These are phyloP conservation scores for Beauveria asiatica DNA, from an alignment of 2,329 filamentous ascomycete genomes.

Conservation along the genomic window DNA sequence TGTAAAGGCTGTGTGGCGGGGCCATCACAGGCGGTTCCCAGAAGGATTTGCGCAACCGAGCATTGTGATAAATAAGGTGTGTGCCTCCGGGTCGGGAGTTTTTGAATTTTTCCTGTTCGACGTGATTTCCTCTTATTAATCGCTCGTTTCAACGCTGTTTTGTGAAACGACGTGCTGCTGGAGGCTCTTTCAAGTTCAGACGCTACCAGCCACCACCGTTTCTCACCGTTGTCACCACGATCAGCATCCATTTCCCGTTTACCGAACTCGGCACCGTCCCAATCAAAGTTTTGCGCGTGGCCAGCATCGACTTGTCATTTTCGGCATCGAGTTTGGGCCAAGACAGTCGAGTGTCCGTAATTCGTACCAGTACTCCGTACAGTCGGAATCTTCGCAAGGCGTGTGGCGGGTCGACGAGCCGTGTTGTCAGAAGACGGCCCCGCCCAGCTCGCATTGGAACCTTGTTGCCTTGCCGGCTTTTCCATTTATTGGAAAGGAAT, in stretches of 20 bases:
- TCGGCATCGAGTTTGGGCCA: not conserved
- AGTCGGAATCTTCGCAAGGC: not conserved
- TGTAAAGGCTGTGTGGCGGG: conserved; percentile 11
- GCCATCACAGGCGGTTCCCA: not conserved
- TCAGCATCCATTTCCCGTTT: not conserved
- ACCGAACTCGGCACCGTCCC: conserved; percentile 2
- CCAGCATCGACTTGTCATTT: conserved; percentile 4
- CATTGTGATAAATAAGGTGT: conserved; percentile 5
- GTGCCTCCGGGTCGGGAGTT: not conserved
- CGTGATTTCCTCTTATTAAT: not conserved
- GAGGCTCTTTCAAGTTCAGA: not conserved
- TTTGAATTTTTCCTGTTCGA: not conserved
- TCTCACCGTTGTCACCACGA: not conserved
- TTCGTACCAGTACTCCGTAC: too few relatives aligned
- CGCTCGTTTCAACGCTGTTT: conserved; percentile 1
- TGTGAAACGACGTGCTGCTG: not conserved
- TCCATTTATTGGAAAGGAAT: not conserved
- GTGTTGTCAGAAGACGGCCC: not conserved
- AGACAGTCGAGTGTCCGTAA: not conserved
- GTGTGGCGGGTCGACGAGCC: conserved; percentile 2
- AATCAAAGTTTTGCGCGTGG: not conserved
- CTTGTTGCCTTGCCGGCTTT: not conserved
- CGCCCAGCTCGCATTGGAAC: not conserved
- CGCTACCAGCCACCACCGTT: not conserved
- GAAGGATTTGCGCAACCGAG: conserved; percentile 1